phyloP scores from a whole-genome alignment of 345 rosid species.

The Jatropha curcas region DNA sequence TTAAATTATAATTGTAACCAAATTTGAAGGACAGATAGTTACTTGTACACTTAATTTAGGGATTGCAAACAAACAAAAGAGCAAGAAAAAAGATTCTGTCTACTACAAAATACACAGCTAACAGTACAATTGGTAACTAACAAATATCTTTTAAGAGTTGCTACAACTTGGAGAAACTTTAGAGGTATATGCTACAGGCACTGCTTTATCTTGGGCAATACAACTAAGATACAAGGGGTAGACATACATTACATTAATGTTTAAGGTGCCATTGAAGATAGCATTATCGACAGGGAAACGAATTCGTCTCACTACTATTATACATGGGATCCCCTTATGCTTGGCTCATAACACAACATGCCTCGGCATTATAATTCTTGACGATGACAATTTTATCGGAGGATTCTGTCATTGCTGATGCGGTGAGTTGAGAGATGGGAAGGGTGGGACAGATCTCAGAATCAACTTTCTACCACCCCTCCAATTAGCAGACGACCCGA shows the following conservation, averaged over 20 bases:
- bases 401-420: conserved; percentile 14
- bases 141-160: not conserved
- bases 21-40: too few species aligned
- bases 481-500: conserved; percentile 25
- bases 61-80: too few species aligned
- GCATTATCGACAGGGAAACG: not conserved
- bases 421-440: conserved; percentile 34
- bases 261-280: not conserved
- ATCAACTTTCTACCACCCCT: conserved; percentile 38
- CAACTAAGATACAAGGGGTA: not conserved
- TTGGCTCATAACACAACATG: not conserved
- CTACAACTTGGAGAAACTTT: not conserved
- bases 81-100: too few species aligned
- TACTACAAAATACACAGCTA: not conserved
- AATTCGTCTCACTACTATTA: not conserved
- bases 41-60: too few species aligned
- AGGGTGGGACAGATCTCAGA: conserved; percentile 40
- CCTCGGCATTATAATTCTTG: not conserved
- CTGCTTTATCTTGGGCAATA: not conserved
- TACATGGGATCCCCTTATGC: not conserved
- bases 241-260: not conserved
- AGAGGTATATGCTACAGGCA: conserved; percentile 1
- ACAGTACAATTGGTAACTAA: not conserved
- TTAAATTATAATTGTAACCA: too few species aligned
- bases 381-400: too few species aligned